Evolutionary conservation across 1,139 yeast genomes (phyloP).

Genomic region (Debaryomycetaceae sp.): DNA sequence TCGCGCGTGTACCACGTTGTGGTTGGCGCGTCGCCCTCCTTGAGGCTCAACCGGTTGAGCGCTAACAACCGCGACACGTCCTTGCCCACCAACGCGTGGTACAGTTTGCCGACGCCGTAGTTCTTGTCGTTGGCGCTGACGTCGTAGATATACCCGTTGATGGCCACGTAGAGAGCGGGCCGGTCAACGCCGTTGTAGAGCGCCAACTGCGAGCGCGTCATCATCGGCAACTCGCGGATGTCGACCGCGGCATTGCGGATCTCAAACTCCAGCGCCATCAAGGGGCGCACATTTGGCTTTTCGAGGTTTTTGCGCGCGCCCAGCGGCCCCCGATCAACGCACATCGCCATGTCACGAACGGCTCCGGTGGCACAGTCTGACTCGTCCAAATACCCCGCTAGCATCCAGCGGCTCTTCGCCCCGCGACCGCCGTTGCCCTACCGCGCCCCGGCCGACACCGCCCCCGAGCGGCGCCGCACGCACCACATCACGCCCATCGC

Average conservation of each 20-base stretch:
- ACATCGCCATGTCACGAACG: too few relatives aligned
- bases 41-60: constrained; percentile 40
- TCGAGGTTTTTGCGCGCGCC: too few relatives aligned
- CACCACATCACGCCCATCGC: constrained; percentile 46
- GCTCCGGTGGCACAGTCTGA: too few relatives aligned
- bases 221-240: constrained; percentile 26
- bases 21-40: constrained; percentile 31
- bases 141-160: constrained; percentile 73
- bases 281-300: too few relatives aligned
- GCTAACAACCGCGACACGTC: constrained; percentile 72
- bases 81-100: constrained; percentile 68
- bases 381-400: constrained; percentile 55
- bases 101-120: constrained; percentile 75
- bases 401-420: constrained; percentile 60
- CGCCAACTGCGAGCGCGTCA: constrained; percentile 31
- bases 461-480: constrained; percentile 49
- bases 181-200: constrained; percentile 29
- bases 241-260: constrained; percentile 19
- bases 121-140: constrained; percentile 61
- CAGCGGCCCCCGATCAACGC: too few relatives aligned
- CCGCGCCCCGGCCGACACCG: constrained; percentile 50
- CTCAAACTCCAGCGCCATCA: constrained; percentile 23
- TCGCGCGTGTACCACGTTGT: constrained; percentile 46
- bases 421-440: constrained; percentile 67
- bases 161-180: constrained; percentile 58